Base-by-base conservation (phyloP, 331 rosid genomes). In the Quercus phellos region DNA sequence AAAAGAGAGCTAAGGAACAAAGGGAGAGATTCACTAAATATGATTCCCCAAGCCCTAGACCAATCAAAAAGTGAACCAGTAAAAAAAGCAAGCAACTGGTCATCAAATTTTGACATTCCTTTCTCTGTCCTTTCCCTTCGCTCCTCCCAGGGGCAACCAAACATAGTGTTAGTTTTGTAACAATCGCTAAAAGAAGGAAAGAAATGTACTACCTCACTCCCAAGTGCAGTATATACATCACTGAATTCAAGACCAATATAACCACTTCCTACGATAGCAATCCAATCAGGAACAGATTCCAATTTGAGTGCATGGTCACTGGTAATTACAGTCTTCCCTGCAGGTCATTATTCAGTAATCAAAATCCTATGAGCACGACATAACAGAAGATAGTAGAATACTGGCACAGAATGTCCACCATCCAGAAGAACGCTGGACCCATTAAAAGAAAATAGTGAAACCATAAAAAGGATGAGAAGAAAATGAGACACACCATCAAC, bases 161-260 rank as follows among this genome's bases (percentile, higher is more conserved):
- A 46, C 53, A 12, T 3, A 46, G 53, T 3, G 53, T 12, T 46
- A 46, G 53, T 12, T 46, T 66, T 4, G 26, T 68, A 79, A 80
- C 18, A 80, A 18, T 55, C 43, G 11, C n/a, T 5, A 68, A 73
- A 58, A 32, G 22, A 60, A 73, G 70, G 63, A 69, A 60, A 55
- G 54, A 78, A 63, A 83, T 42, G 73, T 67, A 54, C 67, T 78
- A 95, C 99, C 99, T 93, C 99, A 83, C 99, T 95, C 81, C 99
- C 99, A 70, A 95, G 97, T 53, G 99, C 99, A 1, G 99, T 95
- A 82, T 95, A 95, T 54, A 95, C 99, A 72, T 95, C 99, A 80
- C 99, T 95, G 89, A 95, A 95, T 82, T 95, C 99, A 46, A 95
- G 99, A 75, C 99, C 99, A 72, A 95, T 95, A 83, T 95, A 95